These are phyloP conservation scores for Aspergillus fijiensis DNA, from an alignment of 2,329 filamentous ascomycete species.

Conservation along the genomic window DNA sequence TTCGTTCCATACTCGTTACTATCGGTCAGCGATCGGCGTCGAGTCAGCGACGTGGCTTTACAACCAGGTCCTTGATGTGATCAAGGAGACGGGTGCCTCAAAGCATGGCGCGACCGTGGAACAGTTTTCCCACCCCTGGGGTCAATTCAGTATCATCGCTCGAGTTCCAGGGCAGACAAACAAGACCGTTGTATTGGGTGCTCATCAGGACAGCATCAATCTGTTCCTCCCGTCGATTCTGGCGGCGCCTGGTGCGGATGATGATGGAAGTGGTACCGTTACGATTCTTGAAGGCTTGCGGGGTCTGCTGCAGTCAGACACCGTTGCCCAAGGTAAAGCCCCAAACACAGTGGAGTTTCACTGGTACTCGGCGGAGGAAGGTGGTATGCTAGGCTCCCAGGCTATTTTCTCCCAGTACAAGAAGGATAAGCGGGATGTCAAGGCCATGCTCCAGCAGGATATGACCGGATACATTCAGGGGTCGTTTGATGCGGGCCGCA, in stretches of 20 bases:
- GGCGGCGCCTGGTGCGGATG: slow-evolving; percentile 87
- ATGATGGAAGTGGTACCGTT: slow-evolving; percentile 88
- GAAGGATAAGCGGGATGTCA: slow-evolving; percentile 70
- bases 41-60: slow-evolving; percentile 88
- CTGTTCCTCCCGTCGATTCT: slow-evolving; percentile 81
- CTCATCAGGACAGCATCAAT: slow-evolving; percentile 95
- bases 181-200: slow-evolving; percentile 83
- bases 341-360: slow-evolving; percentile 93
- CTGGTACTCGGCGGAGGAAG: slow-evolving; percentile 92
- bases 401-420: slow-evolving; percentile 84
- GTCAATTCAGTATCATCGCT: slow-evolving; percentile 86
- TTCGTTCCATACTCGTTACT: slow-evolving; percentile 59
- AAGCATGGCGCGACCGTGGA: slow-evolving; percentile 65
- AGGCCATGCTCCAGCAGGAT: slow-evolving; percentile 97
- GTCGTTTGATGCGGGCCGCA: slow-evolving; percentile 76
- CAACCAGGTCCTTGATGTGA: slow-evolving; percentile 68
- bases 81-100: slow-evolving; percentile 69
- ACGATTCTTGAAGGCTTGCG: slow-evolving; percentile 92
- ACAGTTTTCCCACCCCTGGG: slow-evolving; percentile 80
- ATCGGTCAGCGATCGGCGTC: slow-evolving; percentile 64
- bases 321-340: slow-evolving; percentile 68
- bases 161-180: slow-evolving; percentile 83
- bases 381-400: slow-evolving; percentile 81
- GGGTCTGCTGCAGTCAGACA: slow-evolving; percentile 70
- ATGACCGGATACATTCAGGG: slow-evolving; percentile 90